phyloP scores from a whole-genome alignment of 192 early-diverging fungal genomes.

The Phlyctochytrium planicorne region DNA sequence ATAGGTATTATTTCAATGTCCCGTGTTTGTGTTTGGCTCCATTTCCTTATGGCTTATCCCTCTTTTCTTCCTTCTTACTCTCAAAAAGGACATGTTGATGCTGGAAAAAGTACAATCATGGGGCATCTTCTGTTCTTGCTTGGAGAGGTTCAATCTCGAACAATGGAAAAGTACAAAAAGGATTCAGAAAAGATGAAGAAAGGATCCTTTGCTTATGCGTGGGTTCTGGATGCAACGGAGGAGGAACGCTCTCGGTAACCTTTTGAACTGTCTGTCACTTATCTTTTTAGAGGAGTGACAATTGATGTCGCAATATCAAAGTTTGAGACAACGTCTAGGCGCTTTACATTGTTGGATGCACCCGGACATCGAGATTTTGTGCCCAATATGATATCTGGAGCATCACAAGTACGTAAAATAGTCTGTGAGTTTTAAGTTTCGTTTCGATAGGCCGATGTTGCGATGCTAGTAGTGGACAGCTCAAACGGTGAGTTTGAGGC shows the following conservation, averaged over 20 bases:
- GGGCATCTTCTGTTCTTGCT: constrained; percentile 88
- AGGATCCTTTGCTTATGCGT: constrained; percentile 93
- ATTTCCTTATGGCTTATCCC: constrained; percentile 17
- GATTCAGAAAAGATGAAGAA: constrained; percentile 94
- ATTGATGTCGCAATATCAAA: constrained; percentile 92
- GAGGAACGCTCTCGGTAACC: constrained; percentile 77
- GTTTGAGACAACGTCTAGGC: constrained; percentile 77
- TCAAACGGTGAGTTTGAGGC: constrained; percentile 90
- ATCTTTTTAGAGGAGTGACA: constrained; percentile 75
- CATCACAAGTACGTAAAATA: constrained; percentile 62
- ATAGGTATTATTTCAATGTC: constrained; percentile 57
- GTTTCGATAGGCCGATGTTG: constrained; percentile 79
- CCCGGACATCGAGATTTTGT: constrained; percentile 98
- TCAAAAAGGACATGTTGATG: constrained; percentile 85
- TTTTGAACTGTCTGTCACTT: neutral
- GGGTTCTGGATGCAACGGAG: constrained; percentile 96
- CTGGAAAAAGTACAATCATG: constrained; percentile 96
- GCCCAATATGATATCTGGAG: constrained; percentile 98
- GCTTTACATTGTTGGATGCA: constrained; percentile 90
- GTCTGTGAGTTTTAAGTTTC: constrained; percentile 6
- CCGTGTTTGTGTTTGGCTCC: neutral
- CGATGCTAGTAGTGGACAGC: constrained; percentile 89
- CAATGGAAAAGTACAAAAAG: constrained; percentile 82
- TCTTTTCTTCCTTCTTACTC: neutral
- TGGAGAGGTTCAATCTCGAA: constrained; percentile 85